phyloP scores from a whole-genome alignment of 495 filamentous ascomycete species.

The Parathielavia hyrcaniae region DNA sequence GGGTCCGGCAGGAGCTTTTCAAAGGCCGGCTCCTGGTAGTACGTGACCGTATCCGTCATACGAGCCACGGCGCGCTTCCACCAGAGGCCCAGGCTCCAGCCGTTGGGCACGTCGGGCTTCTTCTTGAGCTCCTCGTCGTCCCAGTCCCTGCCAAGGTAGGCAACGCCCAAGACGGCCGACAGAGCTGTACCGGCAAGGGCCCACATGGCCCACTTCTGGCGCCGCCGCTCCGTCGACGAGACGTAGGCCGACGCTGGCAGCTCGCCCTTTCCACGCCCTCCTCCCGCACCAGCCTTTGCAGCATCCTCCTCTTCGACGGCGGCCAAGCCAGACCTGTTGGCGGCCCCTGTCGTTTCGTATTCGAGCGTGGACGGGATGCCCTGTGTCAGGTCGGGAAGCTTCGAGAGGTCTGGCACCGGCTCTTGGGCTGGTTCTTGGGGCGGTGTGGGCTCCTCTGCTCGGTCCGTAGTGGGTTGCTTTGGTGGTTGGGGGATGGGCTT shows the following conservation, averaged over 20 bases:
- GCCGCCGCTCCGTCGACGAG: conserved; percentile 77
- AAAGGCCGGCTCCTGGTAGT: conserved; percentile 96
- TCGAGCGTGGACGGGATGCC: conserved; percentile 88
- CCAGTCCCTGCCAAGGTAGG: conserved; percentile 80
- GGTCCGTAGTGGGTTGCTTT: conserved; percentile 16
- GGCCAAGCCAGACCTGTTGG: conserved; percentile 45
- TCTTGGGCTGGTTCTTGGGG: conserved; percentile 26
- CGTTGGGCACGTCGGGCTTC: conserved; percentile 64
- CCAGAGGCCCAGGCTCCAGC: conserved; percentile 56
- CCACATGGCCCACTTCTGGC: conserved; percentile 62
- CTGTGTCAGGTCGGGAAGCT: conserved; percentile 80
- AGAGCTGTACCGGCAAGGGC: conserved; percentile 45
- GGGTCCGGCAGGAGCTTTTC: conserved; percentile 86
- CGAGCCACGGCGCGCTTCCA: conserved; percentile 73
- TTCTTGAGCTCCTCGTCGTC: conserved; percentile 61
- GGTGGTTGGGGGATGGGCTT: conserved; percentile 9
- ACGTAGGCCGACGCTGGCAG: conserved; percentile 80
- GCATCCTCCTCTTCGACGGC: conserved; percentile 54
- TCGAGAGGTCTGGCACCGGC: conserved; percentile 42
- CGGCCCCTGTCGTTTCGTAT: conserved; percentile 53
- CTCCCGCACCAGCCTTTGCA: conserved; percentile 42
- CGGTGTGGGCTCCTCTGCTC: conserved; percentile 5
- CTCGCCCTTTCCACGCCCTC: conserved; percentile 48
- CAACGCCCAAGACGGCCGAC: conserved; percentile 29
- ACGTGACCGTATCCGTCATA: conserved; percentile 63